Percentiles rank a stretch among this genome's conserved stretches.
phyloP scores from a whole-genome alignment of 805 yeast species.

The Kuraishia floccosa region DNA sequence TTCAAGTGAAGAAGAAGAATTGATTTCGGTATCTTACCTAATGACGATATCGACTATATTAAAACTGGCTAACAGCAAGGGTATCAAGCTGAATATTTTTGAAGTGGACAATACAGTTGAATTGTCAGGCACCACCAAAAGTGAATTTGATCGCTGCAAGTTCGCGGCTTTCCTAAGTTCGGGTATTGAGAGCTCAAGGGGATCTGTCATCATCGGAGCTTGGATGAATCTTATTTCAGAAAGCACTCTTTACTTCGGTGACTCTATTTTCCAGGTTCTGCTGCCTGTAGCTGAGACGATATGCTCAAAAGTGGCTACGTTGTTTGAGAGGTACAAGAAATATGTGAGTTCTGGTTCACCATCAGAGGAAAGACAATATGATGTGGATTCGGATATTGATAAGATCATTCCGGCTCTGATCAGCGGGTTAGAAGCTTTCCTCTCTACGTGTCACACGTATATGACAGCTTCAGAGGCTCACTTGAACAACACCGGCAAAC shows the following conservation, averaged over 20 bases:
- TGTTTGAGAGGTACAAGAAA: conserved; percentile 9
- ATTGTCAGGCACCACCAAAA: background rate
- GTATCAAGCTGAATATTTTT: background rate
- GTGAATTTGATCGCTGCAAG: background rate
- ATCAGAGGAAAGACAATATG: background rate
- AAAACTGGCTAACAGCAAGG: background rate
- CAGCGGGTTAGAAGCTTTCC: conserved; percentile 55
- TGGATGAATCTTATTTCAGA: conserved; percentile 15
- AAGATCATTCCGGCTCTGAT: conserved; percentile 32
- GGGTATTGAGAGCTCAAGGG: conserved; percentile 12
- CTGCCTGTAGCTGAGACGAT: conserved; percentile 12
- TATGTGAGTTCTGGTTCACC: conserved; percentile 2
- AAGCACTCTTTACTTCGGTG: conserved; percentile 13
- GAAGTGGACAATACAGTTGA: background rate
- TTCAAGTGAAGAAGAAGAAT: conserved; percentile 1
- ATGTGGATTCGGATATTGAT: conserved; percentile 21
- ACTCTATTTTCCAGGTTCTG: conserved; percentile 12
- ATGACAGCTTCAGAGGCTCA: conserved; percentile 23
- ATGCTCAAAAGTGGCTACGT: conserved; percentile 14
- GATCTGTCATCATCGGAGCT: conserved; percentile 11
- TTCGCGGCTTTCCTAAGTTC: conserved; percentile 13
- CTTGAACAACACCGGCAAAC: conserved; percentile 11
- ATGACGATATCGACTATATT: background rate
- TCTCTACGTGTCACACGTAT: conserved; percentile 47
- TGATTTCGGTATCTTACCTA: background rate